Conservation (phyloP, 2,329 filamentous ascomycete genomes). For the Exophiala viscosa region DNA sequence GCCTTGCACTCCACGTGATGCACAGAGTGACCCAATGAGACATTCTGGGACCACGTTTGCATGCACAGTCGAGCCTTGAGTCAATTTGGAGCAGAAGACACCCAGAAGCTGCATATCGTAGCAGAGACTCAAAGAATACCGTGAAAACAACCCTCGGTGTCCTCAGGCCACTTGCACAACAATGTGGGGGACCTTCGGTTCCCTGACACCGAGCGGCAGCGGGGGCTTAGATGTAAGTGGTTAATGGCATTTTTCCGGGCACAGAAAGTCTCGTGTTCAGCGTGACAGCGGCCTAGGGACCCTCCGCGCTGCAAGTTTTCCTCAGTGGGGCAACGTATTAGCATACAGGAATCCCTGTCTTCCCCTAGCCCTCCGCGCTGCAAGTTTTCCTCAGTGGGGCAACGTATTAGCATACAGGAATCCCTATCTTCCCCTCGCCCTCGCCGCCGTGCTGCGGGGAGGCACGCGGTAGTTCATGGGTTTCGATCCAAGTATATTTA, state of each 20-base stretch:
- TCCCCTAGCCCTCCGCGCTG: neutral
- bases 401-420: neutral
- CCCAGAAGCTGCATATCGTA: too few relatives aligned
- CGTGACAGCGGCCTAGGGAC: neutral
- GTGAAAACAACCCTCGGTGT: neutral
- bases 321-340: neutral
- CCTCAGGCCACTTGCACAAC: too few relatives aligned
- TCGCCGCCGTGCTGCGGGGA: neutral
- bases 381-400: neutral
- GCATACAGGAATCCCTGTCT: neutral
- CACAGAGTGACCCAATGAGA: too few relatives aligned
- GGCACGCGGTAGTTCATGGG: neutral
- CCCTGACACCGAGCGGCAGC: neutral
- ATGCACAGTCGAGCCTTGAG: too few relatives aligned
- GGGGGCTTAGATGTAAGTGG: neutral
- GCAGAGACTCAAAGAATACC: neutral
- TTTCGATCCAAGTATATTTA: neutral
- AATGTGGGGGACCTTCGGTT: neutral
- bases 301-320: neutral
- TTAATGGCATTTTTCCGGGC: neutral
- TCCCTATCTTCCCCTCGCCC: constrained; percentile 1
- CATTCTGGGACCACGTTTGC: too few relatives aligned
- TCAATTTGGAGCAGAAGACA: too few relatives aligned
- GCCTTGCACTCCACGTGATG: too few relatives aligned
- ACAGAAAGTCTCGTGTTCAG: neutral